Conservation (phyloP, 2,329 filamentous ascomycete genomes). For the Alternaria sp. region DNA sequence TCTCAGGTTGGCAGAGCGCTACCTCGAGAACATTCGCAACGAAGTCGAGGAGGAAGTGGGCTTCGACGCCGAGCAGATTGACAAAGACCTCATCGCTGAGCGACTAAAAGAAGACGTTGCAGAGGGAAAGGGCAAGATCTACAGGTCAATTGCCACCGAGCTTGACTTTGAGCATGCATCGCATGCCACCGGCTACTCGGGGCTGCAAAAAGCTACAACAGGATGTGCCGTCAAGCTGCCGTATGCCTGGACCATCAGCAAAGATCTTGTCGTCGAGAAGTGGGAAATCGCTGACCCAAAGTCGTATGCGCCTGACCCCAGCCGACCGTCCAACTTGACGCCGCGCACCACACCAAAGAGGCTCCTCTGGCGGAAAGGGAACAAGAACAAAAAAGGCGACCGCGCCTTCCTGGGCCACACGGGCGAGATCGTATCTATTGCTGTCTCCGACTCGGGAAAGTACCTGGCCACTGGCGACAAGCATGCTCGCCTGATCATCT, state of each 20-base stretch:
- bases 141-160: constrained; percentile 77
- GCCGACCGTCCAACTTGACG: constrained; percentile 52
- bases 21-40: constrained; percentile 86
- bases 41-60: constrained; percentile 77
- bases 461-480: constrained; percentile 89
- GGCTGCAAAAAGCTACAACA: constrained; percentile 79
- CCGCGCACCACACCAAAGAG: constrained; percentile 69
- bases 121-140: constrained; percentile 89
- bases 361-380: constrained; percentile 69
- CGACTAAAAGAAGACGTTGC: constrained; percentile 85
- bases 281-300: constrained; percentile 77
- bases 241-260: constrained; percentile 87
- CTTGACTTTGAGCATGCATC: constrained; percentile 73
- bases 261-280: constrained; percentile 84
- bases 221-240: constrained; percentile 80
- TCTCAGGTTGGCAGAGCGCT: constrained; percentile 86
- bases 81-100: constrained; percentile 90
- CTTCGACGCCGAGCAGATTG: constrained; percentile 93
- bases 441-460: constrained; percentile 86
- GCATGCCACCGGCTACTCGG: constrained; percentile 78
- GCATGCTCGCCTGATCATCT: constrained; percentile 85
- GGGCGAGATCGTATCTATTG: constrained; percentile 80
- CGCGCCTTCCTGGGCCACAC: constrained; percentile 74
- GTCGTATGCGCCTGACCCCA: constrained; percentile 32
- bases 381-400: constrained; percentile 66